These are phyloP conservation scores for Yamadazyma spencermartinsiae DNA, from an alignment of 1,139 yeast species.

Conservation along the genomic window DNA sequence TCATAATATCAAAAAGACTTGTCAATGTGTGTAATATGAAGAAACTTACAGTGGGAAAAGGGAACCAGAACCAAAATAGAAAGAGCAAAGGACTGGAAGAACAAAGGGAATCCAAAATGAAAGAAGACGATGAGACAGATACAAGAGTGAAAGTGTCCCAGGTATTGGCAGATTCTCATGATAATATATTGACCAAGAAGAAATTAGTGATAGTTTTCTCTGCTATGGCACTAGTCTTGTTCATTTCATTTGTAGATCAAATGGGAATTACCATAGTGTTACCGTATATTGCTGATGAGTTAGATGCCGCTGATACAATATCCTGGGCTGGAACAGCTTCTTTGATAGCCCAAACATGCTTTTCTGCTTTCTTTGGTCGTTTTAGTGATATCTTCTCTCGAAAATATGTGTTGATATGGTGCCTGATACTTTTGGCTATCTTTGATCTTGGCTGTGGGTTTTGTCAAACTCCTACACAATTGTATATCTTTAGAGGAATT, in stretches of 20 bases:
- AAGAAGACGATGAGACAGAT: background rate
- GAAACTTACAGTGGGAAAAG: too few species aligned
- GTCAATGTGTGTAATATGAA: too few species aligned
- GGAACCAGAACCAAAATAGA: too few species aligned
- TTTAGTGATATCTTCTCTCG: conserved; percentile 45
- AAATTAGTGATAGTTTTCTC: conserved; percentile 27
- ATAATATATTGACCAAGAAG: conserved; percentile 25
- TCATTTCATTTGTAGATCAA: conserved; percentile 39
- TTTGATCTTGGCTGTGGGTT: conserved; percentile 46
- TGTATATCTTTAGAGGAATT: conserved; percentile 42
- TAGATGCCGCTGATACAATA: conserved; percentile 38
- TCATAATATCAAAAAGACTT: too few species aligned
- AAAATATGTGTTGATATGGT: conserved; percentile 33
- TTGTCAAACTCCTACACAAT: conserved; percentile 39
- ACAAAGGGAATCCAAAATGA: background rate
- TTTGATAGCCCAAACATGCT: conserved; percentile 43
- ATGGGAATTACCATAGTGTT: conserved; percentile 44
- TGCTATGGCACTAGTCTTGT: conserved; percentile 29
- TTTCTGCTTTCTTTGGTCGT: conserved; percentile 41
- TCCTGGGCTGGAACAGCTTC: conserved; percentile 52
- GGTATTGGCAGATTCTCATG: conserved; percentile 24
- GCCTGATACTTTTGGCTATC: conserved; percentile 31
- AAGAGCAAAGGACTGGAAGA: background rate
- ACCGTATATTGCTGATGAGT: conserved; percentile 38
- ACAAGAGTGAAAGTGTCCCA: background rate